These are phyloP conservation scores for Rosa hybrid DNA, from an alignment of 331 rosid genomes.

Conservation along the genomic window DNA sequence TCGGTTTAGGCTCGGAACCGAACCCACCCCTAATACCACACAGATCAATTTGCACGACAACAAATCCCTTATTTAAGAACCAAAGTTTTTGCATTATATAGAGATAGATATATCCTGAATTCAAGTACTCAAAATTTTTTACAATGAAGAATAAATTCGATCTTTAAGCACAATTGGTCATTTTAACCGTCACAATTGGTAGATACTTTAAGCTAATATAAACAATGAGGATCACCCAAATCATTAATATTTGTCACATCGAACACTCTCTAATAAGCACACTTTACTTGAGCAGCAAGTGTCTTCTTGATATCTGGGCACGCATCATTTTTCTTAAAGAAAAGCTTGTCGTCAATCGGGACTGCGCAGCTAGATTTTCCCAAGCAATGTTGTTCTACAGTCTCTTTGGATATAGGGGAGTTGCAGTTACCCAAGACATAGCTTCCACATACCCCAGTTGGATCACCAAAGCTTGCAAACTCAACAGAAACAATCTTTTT, in stretches of 20 bases:
- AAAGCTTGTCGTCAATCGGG: not conserved
- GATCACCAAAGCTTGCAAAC: constrained; percentile 21
- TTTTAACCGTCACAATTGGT: not conserved
- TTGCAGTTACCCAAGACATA: not conserved
- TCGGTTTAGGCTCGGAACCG: no score
- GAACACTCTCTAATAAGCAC: not conserved
- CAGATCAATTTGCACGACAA: no score
- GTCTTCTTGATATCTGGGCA: not conserved
- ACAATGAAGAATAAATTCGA: no score
- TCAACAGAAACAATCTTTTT: constrained; percentile 1
- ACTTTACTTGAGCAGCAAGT: not conserved
- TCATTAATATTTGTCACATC: not conserved
- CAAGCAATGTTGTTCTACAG: constrained; percentile 3
- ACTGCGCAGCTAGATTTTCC: not conserved
- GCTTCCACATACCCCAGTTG: not conserved
- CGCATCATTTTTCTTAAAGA: not conserved
- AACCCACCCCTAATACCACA: no score
- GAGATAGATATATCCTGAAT: no score
- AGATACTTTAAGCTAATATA: not conserved
- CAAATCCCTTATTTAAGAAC: no score
- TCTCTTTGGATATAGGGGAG: not conserved
- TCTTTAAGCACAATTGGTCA: no score
- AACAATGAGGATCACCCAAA: not conserved
- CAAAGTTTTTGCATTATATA: no score
- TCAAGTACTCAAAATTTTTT: no score